Percentiles rank a stretch among this genome's conserved stretches.
Evolutionary conservation across 169 alveolate species (phyloP).

Genomic region (Cryptosporidium parvum): DNA sequence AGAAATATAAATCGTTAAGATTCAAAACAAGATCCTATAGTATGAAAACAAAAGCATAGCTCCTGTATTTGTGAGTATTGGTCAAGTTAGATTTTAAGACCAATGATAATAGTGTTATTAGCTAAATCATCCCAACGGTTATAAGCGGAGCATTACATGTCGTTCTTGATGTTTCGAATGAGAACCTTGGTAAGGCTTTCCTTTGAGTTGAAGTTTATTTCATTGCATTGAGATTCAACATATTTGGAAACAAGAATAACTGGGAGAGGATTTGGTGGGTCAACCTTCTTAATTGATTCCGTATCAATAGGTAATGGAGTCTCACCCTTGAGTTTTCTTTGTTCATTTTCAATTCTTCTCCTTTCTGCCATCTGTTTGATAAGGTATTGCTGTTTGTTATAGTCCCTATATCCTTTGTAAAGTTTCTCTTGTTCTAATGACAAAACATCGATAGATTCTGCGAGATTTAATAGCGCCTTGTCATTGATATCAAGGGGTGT

Average conservation of each 20-base stretch:
- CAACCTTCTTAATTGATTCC: conserved; percentile 68
- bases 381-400: conserved; percentile 82
- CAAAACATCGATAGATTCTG: conserved; percentile 84
- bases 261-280: conserved; percentile 72
- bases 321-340: conserved; percentile 86
- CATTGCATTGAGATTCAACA: conserved; percentile 63
- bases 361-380: conserved; percentile 87
- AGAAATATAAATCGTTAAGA: not conserved
- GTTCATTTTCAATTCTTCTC: conserved; percentile 86
- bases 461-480: conserved; percentile 80
- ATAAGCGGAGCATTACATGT: not conserved
- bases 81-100: not conserved
- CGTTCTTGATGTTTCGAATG: conserved; percentile 35
- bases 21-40: not conserved
- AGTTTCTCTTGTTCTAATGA: conserved; percentile 86
- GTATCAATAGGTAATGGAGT: conserved; percentile 84
- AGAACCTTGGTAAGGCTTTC: conserved; percentile 40
- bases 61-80: not conserved
- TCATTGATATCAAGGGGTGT: conserved; percentile 79
- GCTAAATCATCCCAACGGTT: not conserved
- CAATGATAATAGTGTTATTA: not conserved
- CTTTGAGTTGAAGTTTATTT: conserved; percentile 35
- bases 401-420: conserved; percentile 85
- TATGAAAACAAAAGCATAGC: not conserved
- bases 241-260: conserved; percentile 57